Evolutionary conservation across 306 rosid species (phyloP).

Genomic region (Vigna angularis): DNA sequence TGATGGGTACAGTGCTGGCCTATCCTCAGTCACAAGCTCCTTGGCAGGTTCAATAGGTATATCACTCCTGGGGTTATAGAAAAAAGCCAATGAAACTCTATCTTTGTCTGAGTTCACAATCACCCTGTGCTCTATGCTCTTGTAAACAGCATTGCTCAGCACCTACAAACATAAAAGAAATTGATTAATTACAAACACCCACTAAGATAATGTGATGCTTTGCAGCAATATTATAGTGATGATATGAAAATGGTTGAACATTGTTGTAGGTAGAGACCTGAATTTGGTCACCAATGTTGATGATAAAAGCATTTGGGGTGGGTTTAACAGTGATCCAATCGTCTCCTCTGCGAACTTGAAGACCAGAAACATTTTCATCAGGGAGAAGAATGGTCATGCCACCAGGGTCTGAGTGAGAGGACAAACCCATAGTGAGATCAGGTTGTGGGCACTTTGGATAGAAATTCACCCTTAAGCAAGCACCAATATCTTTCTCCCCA

Average conservation of each 20-base stretch:
- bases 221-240: background rate
- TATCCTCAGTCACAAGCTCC: constrained; percentile 63
- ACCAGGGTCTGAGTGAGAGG: constrained; percentile 92
- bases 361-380: constrained; percentile 78
- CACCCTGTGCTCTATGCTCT: constrained; percentile 88
- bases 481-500: constrained; percentile 67
- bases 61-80: constrained; percentile 80
- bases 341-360: constrained; percentile 63
- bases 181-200: background rate
- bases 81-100: constrained; percentile 82
- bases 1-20: constrained; percentile 64
- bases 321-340: constrained; percentile 77
- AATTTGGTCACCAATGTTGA: constrained; percentile 84
- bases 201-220: too few species aligned
- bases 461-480: constrained; percentile 75
- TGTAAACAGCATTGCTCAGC: constrained; percentile 81
- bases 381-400: constrained; percentile 84
- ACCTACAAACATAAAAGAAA: constrained; percentile 46
- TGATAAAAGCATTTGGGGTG: constrained; percentile 68
- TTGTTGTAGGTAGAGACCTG: constrained; percentile 50
- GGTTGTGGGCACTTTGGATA: constrained; percentile 95
- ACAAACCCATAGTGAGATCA: constrained; percentile 78
- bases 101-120: constrained; percentile 72
- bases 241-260: background rate
- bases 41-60: constrained; percentile 62